Base-by-base conservation (phyloP, 192 early-diverging fungal species). In the Chytriomyces sp. region DNA sequence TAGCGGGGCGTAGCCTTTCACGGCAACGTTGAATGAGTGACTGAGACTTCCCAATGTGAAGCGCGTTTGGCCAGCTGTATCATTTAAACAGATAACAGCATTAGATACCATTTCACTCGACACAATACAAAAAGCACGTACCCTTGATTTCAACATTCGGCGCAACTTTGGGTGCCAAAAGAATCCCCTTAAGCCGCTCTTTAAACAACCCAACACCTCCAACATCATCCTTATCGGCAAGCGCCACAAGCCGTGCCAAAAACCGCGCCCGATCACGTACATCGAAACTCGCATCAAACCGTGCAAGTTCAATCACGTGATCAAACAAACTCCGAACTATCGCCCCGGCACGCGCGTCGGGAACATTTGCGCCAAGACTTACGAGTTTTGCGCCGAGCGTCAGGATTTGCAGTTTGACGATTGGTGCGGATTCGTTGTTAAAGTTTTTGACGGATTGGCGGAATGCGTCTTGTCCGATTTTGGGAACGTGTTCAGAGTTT, bases 211-310 rank as follows among this genome's bases (percentile, higher is more conserved):
- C 76, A 7, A 67, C 50, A 75, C 78, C 53, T 16, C 20, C 50
- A 18, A 44, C 79, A 60, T 35, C 61, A 24, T 47, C 50, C 66
- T 60, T 35, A 61, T 71, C 59, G 45, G 60, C 65, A 46, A 64
- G 20, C 6, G 83, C 76, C n/a, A 90, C 81, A 18, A 92, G 76
- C 10, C 78, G 86, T 57, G 87, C 86, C 23, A 94, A 80, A 65
- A 94, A 88, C 57, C 98, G 82, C 9, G 93, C 92, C 11, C 95
- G 89, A 72, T 99, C 98, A 24, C 98, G 87, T 3, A 98, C 91
- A 77, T 96, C 94, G 72, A 92, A 97, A 77, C 92, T 86, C 20
- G 88, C 81, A 81, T 99, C 98, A 77, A 92, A 97, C n/a, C 93
- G 83, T 2, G 96, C 95, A 71, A 99, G 81, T 49, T 94, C 90